Evolutionary conservation across 2,329 filamentous ascomycete genomes (phyloP).

Genomic region (Sphaceloma murrayae): DNA sequence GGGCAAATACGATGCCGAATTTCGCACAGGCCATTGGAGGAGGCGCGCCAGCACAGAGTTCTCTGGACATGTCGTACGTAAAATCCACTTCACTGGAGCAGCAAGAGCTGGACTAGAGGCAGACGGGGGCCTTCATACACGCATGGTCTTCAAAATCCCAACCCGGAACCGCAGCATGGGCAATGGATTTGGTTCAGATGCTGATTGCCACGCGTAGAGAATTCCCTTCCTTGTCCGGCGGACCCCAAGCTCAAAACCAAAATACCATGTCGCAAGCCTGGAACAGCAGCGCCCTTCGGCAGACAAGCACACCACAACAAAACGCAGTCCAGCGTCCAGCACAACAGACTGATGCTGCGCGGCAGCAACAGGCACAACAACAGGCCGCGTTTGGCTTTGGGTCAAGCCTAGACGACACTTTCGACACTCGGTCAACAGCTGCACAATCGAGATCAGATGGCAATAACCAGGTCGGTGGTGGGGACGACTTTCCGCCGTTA

Average conservation of each 20-base stretch:
- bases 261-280: conserved; percentile 45
- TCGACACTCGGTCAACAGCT: conserved; percentile 43
- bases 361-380: conserved; percentile 29
- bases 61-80: conserved; percentile 21
- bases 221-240: conserved; percentile 52
- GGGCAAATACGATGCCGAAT: conserved; percentile 19
- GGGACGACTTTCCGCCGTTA: conserved; percentile 53
- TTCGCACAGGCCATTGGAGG: conserved; percentile 20
- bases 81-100: background rate
- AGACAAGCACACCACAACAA: conserved; percentile 27
- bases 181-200: no score
- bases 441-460: conserved; percentile 42
- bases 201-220: no score
- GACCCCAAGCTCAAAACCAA: conserved; percentile 46
- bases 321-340: conserved; percentile 29
- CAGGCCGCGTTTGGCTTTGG: conserved; percentile 42
- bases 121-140: background rate
- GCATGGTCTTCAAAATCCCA: no score
- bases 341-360: conserved; percentile 24
- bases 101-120: background rate
- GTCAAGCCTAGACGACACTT: conserved; percentile 42
- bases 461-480: conserved; percentile 39
- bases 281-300: conserved; percentile 48
- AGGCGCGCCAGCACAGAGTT: conserved; percentile 17
- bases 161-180: no score